phyloP scores from a whole-genome alignment of 73 alveolate species.

The Paramecium tetraurelia region DNA sequence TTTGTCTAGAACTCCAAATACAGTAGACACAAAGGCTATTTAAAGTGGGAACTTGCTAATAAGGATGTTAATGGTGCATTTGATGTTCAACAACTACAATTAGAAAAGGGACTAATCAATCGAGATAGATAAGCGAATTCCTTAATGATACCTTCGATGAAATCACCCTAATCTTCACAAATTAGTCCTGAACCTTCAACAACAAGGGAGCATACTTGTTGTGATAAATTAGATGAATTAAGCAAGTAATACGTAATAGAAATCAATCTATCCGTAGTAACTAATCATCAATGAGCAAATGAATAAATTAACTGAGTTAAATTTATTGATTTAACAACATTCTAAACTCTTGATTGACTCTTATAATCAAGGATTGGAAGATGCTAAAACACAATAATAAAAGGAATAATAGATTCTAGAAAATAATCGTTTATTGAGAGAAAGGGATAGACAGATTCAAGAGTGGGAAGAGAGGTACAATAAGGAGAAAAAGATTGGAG shows the following conservation, averaged over 20 bases:
- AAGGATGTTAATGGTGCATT: background rate
- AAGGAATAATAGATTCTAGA: background rate
- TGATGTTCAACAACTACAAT: background rate
- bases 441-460: background rate
- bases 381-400: background rate
- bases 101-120: background rate
- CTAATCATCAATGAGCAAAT: background rate
- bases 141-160: background rate
- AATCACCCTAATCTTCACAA: background rate
- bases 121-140: background rate
- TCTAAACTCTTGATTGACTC: background rate
- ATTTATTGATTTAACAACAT: background rate
- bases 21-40: background rate
- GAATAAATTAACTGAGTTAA: background rate
- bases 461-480: background rate
- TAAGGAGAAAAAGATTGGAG: background rate
- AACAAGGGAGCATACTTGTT: background rate
- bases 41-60: background rate
- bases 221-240: conserved; percentile 4
- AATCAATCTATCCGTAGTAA: background rate
- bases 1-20: background rate
- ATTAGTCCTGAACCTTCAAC: background rate
- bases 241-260: background rate
- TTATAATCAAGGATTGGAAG: background rate
- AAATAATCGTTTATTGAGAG: background rate